phyloP scores from a whole-genome alignment of 2,329 filamentous ascomycete species.

The Ophiocordyceps robertsii region DNA sequence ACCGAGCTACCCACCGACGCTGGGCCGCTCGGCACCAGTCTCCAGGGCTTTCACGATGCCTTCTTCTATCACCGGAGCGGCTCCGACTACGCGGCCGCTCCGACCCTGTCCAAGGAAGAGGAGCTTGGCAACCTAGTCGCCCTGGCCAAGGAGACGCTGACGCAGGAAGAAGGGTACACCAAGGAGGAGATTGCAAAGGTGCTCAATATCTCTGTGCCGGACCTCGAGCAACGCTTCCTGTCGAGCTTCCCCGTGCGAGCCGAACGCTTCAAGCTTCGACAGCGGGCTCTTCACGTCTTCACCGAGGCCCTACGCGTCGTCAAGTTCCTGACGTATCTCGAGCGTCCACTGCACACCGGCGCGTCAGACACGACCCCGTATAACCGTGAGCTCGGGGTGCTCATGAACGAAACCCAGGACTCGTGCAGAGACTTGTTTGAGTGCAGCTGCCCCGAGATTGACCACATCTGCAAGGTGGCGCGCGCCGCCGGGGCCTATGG shows the following conservation, averaged over 20 bases:
- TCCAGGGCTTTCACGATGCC: slow-evolving; percentile 76
- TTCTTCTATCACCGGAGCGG: slow-evolving; percentile 47
- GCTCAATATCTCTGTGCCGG: slow-evolving; percentile 53
- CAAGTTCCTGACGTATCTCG: slow-evolving; percentile 68
- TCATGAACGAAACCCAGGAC: slow-evolving; percentile 82
- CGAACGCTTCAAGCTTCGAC: slow-evolving; percentile 73
- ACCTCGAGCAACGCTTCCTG: slow-evolving; percentile 68
- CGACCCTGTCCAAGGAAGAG: slow-evolving; percentile 33
- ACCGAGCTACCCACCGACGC: slow-evolving; percentile 60
- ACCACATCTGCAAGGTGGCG: slow-evolving; percentile 73
- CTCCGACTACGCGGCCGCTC: slow-evolving; percentile 26
- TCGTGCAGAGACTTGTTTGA: slow-evolving; percentile 82
- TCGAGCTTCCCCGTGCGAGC: slow-evolving; percentile 82
- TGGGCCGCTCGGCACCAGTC: slow-evolving; percentile 67
- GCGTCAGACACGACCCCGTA: slow-evolving; percentile 42
- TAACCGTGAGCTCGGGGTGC: slow-evolving; percentile 57
- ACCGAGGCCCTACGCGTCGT: slow-evolving; percentile 77
- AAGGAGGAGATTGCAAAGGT: slow-evolving; percentile 68
- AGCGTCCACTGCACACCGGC: slow-evolving; percentile 27
- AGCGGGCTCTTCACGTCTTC: slow-evolving; percentile 84
- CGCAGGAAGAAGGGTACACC: slow-evolving; percentile 73
- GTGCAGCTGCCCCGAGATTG: slow-evolving; percentile 86
- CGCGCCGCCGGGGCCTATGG: slow-evolving; percentile 69
- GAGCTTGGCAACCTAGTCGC: slow-evolving; percentile 64
- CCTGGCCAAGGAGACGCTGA: slow-evolving; percentile 57